Evolutionary conservation across 306 rosid species (phyloP), one percentile per base, ranked within the genome.

Genomic region (Cicer chorassanicum): DNA sequence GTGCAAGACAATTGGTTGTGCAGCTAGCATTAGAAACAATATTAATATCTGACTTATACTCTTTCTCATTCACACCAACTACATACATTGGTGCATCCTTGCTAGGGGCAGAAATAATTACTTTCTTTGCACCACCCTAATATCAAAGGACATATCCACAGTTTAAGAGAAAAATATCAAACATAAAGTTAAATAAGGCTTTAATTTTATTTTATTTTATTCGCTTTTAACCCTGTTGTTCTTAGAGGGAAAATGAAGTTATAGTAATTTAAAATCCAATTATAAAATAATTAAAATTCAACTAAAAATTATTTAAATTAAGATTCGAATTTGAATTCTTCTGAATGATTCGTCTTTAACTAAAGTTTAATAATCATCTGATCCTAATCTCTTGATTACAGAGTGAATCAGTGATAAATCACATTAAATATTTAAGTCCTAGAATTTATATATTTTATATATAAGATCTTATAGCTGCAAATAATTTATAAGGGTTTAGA

Each of bases 51-150:
- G 90, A 14, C 83, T 74, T 90, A 83, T 90, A 93, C 34, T 93
- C 97, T 10, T 90, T 88, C 85, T 93, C 97, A 34, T 93, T 93
- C 48, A 93, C 98, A 71, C 98, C 97, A n/a, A 93, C 90, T 79
- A 93, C 98, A 62, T 89, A 93, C 97, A 90, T 90, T 9, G 98
- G 98, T 1, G 98, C 98, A 78, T 93, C 97, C 83, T 89, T 91
- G 76, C 98, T 90, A 0, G 98, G 98, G 55, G 98, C 96, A 29
- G 98, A 92, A 74, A 92, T 92, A 69, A 93, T 70, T n/a, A 93
- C 96, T 86, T 93, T 93, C 89, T 93, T 90, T 18, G 95, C 98
- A 81, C 97, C 98, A 34, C 93, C 98, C 98, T 93, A 75, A 36
- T 50, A 34, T 3, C 50, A 48, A 74, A 21, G 15, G 1, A 61